Evolutionary conservation across 176 grass and related monocot species (phyloP), one percentile per base, ranked within the genome.

Genomic region (Tuctoria greenei): DNA sequence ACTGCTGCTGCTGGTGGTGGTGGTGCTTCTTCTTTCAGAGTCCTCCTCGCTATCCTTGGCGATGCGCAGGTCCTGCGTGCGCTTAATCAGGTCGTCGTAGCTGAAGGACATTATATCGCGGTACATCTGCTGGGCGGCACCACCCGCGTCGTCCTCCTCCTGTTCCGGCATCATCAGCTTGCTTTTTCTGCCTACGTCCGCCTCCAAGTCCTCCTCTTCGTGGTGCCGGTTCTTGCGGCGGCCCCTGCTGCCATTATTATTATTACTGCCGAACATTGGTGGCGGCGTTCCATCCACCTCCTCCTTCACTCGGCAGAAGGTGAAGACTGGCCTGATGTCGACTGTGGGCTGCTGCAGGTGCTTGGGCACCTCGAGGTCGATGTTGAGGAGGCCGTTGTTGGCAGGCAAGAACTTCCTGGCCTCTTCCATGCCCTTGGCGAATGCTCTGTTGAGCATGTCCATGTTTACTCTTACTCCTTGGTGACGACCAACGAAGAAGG

Each of bases 371-470:
- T 81, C 77, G 17, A 47, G 56, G 43, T 57, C 54, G 31, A 86
- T n/a, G n/a, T n/a, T 44, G 44, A 83, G 17, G 26, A 84, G 69
- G 52, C 2, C 66, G 37, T 62, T 74, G 59, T 46, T 75, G 28
- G 71, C 72, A 14, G 88, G 88, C 72, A 91, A 25, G 66, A 91
- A 87, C 52, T 84, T 87, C 13, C 24, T 78, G 60, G 81, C 88
- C 27, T 91, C 88, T 38, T 87, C 75, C 75, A 83, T 75, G 26
- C 88, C 84, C 61, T 84, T 71, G 45, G 54, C 74, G 27, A 90
- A 82, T 6, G 88, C 88, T 69, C 46, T 31, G 72, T 83, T 67
- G 51, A 79, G 71, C 75, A 82, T 79, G 34, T 73, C 81, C 81
- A 64, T 24, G 38, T 57, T 57, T 21, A 25, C 47, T 21, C 20